Base-by-base conservation (phyloP, 2,329 filamentous ascomycete species). In the Aspergillus costaricaensis region DNA sequence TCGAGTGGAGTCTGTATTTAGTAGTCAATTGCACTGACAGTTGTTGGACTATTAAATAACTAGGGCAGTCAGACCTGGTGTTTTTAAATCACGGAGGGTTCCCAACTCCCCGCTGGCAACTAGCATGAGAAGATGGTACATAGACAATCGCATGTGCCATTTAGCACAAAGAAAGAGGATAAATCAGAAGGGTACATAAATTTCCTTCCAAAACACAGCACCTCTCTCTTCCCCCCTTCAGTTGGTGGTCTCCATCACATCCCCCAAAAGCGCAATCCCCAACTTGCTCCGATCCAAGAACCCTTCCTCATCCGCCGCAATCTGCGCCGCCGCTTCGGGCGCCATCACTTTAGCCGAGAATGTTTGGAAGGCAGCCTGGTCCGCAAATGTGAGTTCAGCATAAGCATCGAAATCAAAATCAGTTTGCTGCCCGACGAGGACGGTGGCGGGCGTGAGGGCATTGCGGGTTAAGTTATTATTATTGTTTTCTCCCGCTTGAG, bases 261-360 rank as follows among this genome's bases (percentile, higher is more conserved):
- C 32, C 21, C 51, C 51, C 51, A 54, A 2, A 36, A 39, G n/a
- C 14, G 36, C 36, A 39, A 54, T 27, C 3, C 51, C 17, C 32
- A 54, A 19, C 15, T 41, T 66, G 9, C 60, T 58, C 41, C 59
- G 62, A 48, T 67, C 67, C 23, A 67, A 52, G 10, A 68, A 66
- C 49, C 58, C 50, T 55, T 69, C 66, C 61, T 69, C 67, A n/a
- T 69, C 67, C 3, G 64, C 66, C 1, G 59, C 62, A 32, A 70
- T 66, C 59, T 62, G 59, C 10, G 61, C 60, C 3, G 60, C 63
- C 12, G 48, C 53, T 10, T 67, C 66, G 3, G 67, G 62, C 1
- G 48, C 59, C 27, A 59, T 57, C 3, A 65, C 19, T 30, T 63
- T 67, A 0, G 64, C 63, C 12, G 41, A 38, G 27, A 67, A 68